Percentiles rank a stretch among this genome's conserved stretches.
These are phyloP conservation scores for Fusarium euwallaceae DNA, from an alignment of 2,329 filamentous ascomycete species.

Conservation along the genomic window DNA sequence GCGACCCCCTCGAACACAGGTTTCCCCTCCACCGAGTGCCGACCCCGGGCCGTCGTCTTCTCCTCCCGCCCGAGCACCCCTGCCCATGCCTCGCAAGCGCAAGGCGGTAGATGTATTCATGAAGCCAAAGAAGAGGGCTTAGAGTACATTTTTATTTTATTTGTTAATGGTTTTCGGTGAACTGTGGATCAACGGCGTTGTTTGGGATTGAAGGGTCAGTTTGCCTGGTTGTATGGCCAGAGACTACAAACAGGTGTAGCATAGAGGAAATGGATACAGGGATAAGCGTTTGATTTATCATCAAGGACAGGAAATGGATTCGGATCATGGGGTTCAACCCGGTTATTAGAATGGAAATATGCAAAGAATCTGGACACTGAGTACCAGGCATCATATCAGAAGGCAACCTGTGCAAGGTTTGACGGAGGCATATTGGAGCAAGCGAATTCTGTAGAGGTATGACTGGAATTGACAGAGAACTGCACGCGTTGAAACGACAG, in stretches of 20 bases:
- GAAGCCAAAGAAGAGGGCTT: slow-evolving; percentile 56
- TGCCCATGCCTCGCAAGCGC: slow-evolving; percentile 53
- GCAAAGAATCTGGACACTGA: slow-evolving; percentile 4
- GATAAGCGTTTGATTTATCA: slow-evolving; percentile 5
- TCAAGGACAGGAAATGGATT: neutral
- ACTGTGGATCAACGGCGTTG: neutral
- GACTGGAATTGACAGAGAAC: slow-evolving; percentile 17
- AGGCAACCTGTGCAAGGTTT: neutral
- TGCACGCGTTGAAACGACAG: slow-evolving; percentile 16
- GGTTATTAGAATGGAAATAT: slow-evolving; percentile 7
- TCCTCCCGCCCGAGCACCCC: slow-evolving; percentile 33
- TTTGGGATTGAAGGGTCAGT: neutral
- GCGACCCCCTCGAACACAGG: slow-evolving; percentile 31
- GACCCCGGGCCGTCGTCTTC: slow-evolving; percentile 34
- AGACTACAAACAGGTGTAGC: slow-evolving; percentile 1
- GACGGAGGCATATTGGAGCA: neutral
- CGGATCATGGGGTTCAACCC: neutral
- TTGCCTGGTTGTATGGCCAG: slow-evolving; percentile 4
- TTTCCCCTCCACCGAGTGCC: slow-evolving; percentile 36
- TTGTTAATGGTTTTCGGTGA: neutral
- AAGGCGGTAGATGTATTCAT: slow-evolving; percentile 65
- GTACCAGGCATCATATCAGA: neutral
- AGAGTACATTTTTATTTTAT: neutral
- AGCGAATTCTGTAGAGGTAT: slow-evolving; percentile 3
- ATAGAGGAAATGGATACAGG: slow-evolving; percentile 6